A percentile compares a stretch with the other conserved stretches of the same genome.
Evolutionary conservation across 768 basidiomycete genomes (phyloP).

Genomic region (Leccinellum albellum): DNA sequence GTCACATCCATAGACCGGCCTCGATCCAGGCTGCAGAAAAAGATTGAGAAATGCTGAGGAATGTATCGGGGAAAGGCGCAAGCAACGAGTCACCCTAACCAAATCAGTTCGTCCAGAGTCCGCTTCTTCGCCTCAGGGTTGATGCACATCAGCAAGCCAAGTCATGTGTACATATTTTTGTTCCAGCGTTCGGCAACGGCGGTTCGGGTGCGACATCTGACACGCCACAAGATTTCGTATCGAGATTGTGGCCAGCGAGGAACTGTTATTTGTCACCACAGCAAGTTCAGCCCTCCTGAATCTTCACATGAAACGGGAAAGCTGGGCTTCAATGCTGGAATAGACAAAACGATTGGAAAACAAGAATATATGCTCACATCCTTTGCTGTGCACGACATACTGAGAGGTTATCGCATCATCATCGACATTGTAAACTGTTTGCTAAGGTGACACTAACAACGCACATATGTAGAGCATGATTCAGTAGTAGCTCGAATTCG

Average conservation of each 20-base stretch:
- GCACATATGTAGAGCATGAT: conserved; percentile 25
- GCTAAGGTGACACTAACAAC: conserved; percentile 24
- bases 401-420: not conserved
- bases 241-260: not conserved
- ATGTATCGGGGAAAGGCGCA: too few species aligned
- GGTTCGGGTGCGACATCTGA: conserved; percentile 35
- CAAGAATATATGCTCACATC: too few species aligned
- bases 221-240: conserved; percentile 1
- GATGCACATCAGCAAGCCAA: conserved; percentile 45
- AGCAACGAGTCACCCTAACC: conserved; percentile 25
- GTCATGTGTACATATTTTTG: conserved; percentile 36
- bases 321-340: too few species aligned
- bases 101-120: conserved; percentile 37
- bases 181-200: conserved; percentile 45
- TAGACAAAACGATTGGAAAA: too few species aligned
- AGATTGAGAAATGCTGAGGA: too few species aligned
- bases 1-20: too few species aligned
- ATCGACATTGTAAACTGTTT: conserved; percentile 25
- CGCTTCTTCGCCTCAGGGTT: conserved; percentile 41
- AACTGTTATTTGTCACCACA: too few species aligned
- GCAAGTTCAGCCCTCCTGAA: too few species aligned
- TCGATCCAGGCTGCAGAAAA: too few species aligned
- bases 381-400: conserved; percentile 1
- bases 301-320: too few species aligned
- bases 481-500: conserved; percentile 18